Base-by-base conservation (phyloP, 495 filamentous ascomycete genomes). In the Venustampulla echinocandica region DNA sequence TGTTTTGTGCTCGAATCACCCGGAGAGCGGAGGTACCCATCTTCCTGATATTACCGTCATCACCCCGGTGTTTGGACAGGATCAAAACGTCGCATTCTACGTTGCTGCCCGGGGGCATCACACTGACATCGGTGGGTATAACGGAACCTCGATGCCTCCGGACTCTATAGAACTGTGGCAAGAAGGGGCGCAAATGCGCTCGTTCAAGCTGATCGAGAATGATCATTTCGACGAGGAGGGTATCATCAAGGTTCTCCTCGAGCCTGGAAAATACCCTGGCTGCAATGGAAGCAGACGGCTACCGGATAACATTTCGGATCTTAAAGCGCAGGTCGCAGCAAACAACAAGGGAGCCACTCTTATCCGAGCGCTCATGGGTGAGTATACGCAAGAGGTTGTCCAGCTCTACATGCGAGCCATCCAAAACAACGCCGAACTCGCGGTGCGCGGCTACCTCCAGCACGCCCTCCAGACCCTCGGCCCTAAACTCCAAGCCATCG, bases 261-360 rank as follows among this genome's bases (percentile, higher is more conserved):
- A 62, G n/a, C 56, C 61, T 15, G 62, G 45, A 1, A 50, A 57
- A 21, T 63, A 56, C 43, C 59, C 56, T 11, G 55, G 56, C 17
- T 61, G 59, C 45, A 51, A 43, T 30, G 62, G 62, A 18, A 60
- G 55, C 2, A 47, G 56, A 4, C 54, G 50, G 17, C 53, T 65
- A 3, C 42, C 46, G 10, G 62, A 65, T 38, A 65, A 65, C 34
- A 27, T 65, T 6, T 50, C 48, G 15, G 62, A 65, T 37, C 37
- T 65, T 10, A 61, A 61, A 37, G 62, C 62, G 13, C 59, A 61
- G 38, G 50, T 65, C 7, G 59, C 61, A n/a, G 60, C 62, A 11
- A 65, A 65, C 45, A 42, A 41, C 6, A 61, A 62, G 45, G 62
- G 62, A 2, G 53, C 52, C 7, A 53, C 41, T 13, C 56, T 65